These are phyloP conservation scores for Fusarium albosuccineum DNA, from an alignment of 2,329 filamentous ascomycete species.

Conservation along the genomic window DNA sequence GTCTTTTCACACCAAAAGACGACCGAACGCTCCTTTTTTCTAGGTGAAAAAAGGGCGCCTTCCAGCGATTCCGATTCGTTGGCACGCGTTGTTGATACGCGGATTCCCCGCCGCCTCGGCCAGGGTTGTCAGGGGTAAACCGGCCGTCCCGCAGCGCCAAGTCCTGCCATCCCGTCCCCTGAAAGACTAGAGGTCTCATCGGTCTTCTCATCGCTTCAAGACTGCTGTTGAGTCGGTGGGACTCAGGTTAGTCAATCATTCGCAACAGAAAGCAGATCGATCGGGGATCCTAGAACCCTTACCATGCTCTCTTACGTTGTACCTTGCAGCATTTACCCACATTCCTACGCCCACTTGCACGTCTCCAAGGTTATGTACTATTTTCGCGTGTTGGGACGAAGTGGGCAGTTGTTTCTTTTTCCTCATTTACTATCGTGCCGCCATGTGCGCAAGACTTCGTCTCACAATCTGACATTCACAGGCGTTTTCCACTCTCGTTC, in stretches of 20 bases:
- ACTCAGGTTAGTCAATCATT: constrained; percentile 8
- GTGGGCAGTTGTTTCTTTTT: constrained; percentile 24
- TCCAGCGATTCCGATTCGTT: constrained; percentile 27
- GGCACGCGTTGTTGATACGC: constrained; percentile 27
- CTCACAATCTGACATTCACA: background rate
- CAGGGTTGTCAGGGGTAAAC: constrained; percentile 34
- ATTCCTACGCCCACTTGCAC: constrained; percentile 26
- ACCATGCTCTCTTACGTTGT: constrained; percentile 28
- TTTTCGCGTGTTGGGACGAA: constrained; percentile 16
- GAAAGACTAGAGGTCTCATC: constrained; percentile 24
- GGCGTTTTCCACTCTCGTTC: background rate
- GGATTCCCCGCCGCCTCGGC: constrained; percentile 22
- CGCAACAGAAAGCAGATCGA: constrained; percentile 30
- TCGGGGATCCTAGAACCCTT: constrained; percentile 31
- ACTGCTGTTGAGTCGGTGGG: constrained; percentile 16
- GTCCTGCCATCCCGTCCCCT: constrained; percentile 27
- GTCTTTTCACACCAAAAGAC: constrained; percentile 1
- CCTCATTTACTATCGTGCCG: background rate
- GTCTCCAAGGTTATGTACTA: constrained; percentile 22
- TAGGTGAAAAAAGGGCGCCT: constrained; percentile 9
- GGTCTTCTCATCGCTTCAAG: constrained; percentile 17
- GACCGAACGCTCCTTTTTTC: constrained; percentile 3
- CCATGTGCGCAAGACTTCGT: background rate
- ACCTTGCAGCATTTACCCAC: constrained; percentile 40
- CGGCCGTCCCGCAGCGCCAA: constrained; percentile 35